A percentile compares a stretch with the other conserved stretches of the same genome.
These are phyloP conservation scores for Calocybe gambosa DNA, from an alignment of 1,284 basidiomycete species.

Conservation along the genomic window DNA sequence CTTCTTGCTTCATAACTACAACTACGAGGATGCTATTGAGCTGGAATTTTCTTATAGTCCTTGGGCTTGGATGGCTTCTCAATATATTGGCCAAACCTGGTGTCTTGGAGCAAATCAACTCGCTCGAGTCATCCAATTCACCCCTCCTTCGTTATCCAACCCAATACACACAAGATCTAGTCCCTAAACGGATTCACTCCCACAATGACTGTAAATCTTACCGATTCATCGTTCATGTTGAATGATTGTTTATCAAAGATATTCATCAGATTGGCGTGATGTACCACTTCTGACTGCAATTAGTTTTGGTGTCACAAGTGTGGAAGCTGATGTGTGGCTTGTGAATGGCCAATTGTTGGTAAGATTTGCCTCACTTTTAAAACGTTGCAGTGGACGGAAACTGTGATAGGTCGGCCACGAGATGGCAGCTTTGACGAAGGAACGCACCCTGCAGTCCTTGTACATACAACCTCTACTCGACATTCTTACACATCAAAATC, in stretches of 20 bases:
- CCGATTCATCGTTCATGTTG: neutral
- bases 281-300: slow-evolving; percentile 45
- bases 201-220: slow-evolving; percentile 46
- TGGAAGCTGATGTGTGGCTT: slow-evolving; percentile 51
- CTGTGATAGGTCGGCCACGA: slow-evolving; percentile 42
- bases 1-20: neutral
- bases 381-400: neutral
- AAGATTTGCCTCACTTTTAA: slow-evolving; percentile 2
- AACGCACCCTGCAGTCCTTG: slow-evolving; percentile 34
- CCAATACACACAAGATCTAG: slow-evolving; percentile 44
- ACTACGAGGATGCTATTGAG: slow-evolving; percentile 1
- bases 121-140: slow-evolving; percentile 37
- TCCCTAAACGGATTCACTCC: slow-evolving; percentile 47
- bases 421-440: slow-evolving; percentile 24
- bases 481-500: slow-evolving; percentile 39
- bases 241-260: slow-evolving; percentile 1
- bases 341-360: slow-evolving; percentile 43
- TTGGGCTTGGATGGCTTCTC: slow-evolving; percentile 3
- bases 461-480: slow-evolving; percentile 43
- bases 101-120: slow-evolving; percentile 32
- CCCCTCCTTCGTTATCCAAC: slow-evolving; percentile 41
- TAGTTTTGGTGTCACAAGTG: slow-evolving; percentile 45
- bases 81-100: slow-evolving; percentile 19
- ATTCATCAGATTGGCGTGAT: slow-evolving; percentile 42
- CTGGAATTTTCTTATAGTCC: slow-evolving; percentile 1